phyloP scores from a whole-genome alignment of 345 rosid species.

The Pugionium dolabratum region DNA sequence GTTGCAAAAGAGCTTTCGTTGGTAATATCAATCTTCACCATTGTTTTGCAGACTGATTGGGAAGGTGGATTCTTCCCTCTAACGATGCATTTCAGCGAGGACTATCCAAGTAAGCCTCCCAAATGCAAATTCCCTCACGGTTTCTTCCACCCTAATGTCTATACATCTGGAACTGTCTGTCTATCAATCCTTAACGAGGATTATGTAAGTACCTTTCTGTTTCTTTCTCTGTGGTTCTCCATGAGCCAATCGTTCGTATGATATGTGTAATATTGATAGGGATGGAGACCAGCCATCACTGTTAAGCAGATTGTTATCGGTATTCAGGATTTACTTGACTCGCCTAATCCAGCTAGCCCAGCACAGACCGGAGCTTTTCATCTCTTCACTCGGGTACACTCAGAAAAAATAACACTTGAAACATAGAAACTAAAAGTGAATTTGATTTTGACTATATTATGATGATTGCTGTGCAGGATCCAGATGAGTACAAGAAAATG shows the following conservation, averaged over 20 bases:
- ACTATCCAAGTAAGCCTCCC: constrained; percentile 92
- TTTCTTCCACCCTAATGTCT: constrained; percentile 88
- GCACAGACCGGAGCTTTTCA: constrained; percentile 92
- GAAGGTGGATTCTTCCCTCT: constrained; percentile 85
- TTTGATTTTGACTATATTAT: neutral
- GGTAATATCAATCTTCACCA: too few relatives aligned
- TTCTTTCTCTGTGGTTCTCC: neutral
- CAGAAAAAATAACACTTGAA: neutral
- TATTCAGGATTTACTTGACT: constrained; percentile 86
- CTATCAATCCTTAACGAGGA: constrained; percentile 87
- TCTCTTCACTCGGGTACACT: constrained; percentile 74
- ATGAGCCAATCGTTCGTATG: neutral
- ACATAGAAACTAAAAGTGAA: too few relatives aligned
- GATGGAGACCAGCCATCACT: constrained; percentile 93
- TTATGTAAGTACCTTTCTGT: constrained; percentile 51
- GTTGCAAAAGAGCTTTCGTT: too few relatives aligned
- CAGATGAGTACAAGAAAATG: constrained; percentile 77
- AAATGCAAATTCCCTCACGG: constrained; percentile 84
- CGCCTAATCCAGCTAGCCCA: constrained; percentile 83
- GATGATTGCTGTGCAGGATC: constrained; percentile 53
- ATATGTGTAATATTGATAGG: constrained; percentile 42
- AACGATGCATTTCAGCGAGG: constrained; percentile 78
- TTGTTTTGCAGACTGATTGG: constrained; percentile 73
- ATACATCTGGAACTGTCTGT: constrained; percentile 93
- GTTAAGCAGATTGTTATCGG: constrained; percentile 92